phyloP scores from a whole-genome alignment of 345 rosid genomes.

The Trapa incisa region DNA sequence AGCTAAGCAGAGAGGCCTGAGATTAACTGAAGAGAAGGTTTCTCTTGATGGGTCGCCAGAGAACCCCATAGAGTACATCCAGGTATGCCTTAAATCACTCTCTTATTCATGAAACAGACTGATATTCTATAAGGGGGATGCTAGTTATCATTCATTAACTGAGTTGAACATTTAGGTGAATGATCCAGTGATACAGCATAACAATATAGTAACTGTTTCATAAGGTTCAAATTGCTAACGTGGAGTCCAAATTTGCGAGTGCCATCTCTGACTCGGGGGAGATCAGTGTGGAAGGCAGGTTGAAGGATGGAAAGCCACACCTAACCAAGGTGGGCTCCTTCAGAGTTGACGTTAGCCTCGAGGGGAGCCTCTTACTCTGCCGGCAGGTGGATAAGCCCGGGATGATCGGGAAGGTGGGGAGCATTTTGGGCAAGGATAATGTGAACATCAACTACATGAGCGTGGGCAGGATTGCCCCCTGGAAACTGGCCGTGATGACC shows the following conservation, averaged over 20 bases:
- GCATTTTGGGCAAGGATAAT: too few relatives aligned
- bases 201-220: too few relatives aligned
- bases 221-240: conserved; percentile 35
- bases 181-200: too few relatives aligned
- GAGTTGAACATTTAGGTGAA: too few relatives aligned
- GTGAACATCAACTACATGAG: conserved; percentile 31
- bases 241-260: conserved; percentile 58
- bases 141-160: too few relatives aligned
- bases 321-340: conserved; percentile 54
- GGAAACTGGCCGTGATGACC: conserved; percentile 63
- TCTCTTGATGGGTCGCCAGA: conserved; percentile 41
- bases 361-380: conserved; percentile 34
- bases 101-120: too few relatives aligned
- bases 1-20: conserved; percentile 56
- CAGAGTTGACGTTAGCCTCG: conserved; percentile 64
- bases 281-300: conserved; percentile 52
- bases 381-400: too few relatives aligned
- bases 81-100: conserved; percentile 12
- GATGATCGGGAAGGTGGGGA: too few relatives aligned
- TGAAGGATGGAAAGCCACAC: conserved; percentile 56
- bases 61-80: conserved; percentile 48
- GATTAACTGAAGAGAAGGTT: conserved; percentile 8
- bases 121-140: too few relatives aligned
- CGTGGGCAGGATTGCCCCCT: conserved; percentile 39
- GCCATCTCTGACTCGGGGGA: conserved; percentile 47